These are phyloP conservation scores for Schizonepeta tenuifolia DNA, from an alignment of 257 asterid genomes.

Conservation along the genomic window DNA sequence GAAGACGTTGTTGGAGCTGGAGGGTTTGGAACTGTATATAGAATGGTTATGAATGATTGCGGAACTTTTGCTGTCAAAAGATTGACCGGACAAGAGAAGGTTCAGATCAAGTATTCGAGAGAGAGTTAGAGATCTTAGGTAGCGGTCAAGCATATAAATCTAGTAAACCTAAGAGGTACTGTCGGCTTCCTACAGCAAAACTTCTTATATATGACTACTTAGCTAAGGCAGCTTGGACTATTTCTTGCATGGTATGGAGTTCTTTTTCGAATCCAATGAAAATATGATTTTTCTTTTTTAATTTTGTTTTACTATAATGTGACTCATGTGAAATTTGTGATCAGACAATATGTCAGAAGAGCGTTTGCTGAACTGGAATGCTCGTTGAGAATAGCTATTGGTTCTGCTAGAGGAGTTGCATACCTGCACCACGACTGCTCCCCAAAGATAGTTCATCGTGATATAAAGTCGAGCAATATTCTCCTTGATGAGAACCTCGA, in stretches of 20 bases:
- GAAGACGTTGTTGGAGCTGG: conserved; percentile 97
- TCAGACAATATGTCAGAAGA: conserved; percentile 55
- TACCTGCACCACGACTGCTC: conserved; percentile 92
- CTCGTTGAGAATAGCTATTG: conserved; percentile 84
- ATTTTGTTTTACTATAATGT: neutral
- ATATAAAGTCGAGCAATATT: conserved; percentile 89
- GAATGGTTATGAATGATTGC: conserved; percentile 99
- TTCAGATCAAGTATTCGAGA: conserved; percentile 88
- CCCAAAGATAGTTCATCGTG: conserved; percentile 91
- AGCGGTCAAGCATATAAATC: conserved; percentile 90
- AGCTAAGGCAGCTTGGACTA: conserved; percentile 91
- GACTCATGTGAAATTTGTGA: conserved; percentile 2
- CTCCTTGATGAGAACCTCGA: conserved; percentile 92
- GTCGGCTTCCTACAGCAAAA: conserved; percentile 85
- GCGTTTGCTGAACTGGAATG: conserved; percentile 69
- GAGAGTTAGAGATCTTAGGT: conserved; percentile 94
- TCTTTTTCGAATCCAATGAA: neutral
- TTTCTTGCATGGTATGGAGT: conserved; percentile 75
- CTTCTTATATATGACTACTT: conserved; percentile 92
- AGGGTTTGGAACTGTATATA: conserved; percentile 95
- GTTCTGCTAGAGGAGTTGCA: conserved; percentile 95
- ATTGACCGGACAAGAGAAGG: conserved; percentile 89
- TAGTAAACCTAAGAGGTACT: conserved; percentile 95
- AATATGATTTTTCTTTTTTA: neutral
- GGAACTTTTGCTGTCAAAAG: conserved; percentile 96